A percentile compares a stretch with the other conserved stretches of the same genome.
phyloP scores from a whole-genome alignment of 768 basidiomycete genomes.

The Phlebiopsis flavidoalba region DNA sequence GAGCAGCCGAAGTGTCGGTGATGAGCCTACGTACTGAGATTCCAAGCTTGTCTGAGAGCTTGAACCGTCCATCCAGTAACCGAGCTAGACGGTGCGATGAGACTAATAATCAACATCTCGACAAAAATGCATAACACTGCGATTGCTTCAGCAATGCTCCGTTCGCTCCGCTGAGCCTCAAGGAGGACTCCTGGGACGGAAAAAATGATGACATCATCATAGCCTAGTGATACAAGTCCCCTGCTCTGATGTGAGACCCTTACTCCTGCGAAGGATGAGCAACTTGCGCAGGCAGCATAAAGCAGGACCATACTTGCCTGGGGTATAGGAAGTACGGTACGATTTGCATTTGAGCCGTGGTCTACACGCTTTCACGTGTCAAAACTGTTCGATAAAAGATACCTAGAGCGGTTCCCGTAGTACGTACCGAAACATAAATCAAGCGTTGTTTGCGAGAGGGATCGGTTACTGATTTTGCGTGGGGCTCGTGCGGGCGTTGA shows the following conservation, averaged over 20 bases:
- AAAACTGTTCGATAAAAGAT: not conserved
- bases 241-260: slow-evolving; percentile 71
- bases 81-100: too few species aligned
- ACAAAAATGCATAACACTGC: slow-evolving; percentile 31
- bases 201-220: slow-evolving; percentile 66
- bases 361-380: slow-evolving; percentile 27
- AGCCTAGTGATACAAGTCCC: slow-evolving; percentile 63
- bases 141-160: slow-evolving; percentile 36
- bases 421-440: slow-evolving; percentile 63
- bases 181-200: slow-evolving; percentile 49
- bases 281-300: not conserved
- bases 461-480: slow-evolving; percentile 48
- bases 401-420: not conserved
- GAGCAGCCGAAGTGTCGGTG: not conserved
- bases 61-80: not conserved
- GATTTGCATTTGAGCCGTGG: slow-evolving; percentile 40
- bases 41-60: not conserved
- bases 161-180: slow-evolving; percentile 40
- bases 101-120: too few species aligned
- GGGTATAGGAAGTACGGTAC: slow-evolving; percentile 49
- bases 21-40: not conserved
- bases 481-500: slow-evolving; percentile 66
- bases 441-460: slow-evolving; percentile 47
- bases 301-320: slow-evolving; percentile 27
- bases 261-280: slow-evolving; percentile 42